These are phyloP conservation scores for Ophiostoma ulmi DNA, from an alignment of 2,329 filamentous ascomycete species.

Conservation along the genomic window DNA sequence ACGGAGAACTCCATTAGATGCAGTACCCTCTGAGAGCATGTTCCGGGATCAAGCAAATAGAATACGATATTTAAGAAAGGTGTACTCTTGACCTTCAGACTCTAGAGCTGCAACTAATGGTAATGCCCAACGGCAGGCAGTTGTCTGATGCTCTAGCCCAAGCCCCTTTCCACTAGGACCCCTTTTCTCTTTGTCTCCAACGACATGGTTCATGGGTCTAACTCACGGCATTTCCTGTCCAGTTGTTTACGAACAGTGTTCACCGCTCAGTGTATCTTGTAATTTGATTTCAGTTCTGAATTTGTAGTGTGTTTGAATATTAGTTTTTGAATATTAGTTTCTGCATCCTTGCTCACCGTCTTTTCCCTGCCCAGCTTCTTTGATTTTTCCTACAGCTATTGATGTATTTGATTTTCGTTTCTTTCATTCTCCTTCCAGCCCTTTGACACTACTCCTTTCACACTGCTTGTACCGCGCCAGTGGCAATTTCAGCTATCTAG, in stretches of 20 bases:
- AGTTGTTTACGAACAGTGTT: slow-evolving; percentile 3
- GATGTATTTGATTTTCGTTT: not conserved
- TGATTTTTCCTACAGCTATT: not conserved
- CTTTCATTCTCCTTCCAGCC: not conserved
- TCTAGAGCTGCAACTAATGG: not conserved
- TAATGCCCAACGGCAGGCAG: not conserved
- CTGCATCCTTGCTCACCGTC: not conserved
- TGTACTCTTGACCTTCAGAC: not conserved
- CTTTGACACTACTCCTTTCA: not conserved
- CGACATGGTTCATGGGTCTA: slow-evolving; percentile 42
- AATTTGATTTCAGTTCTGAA: not conserved
- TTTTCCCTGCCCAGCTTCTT: not conserved
- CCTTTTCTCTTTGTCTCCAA: slow-evolving; percentile 30
- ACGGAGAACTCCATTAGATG: not conserved
- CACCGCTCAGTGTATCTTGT: slow-evolving; percentile 1
- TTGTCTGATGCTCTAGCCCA: slow-evolving; percentile 7
- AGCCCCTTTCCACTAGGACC: slow-evolving; percentile 21
- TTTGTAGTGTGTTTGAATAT: not conserved
- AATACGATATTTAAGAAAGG: not conserved
- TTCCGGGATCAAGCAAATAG: not conserved
- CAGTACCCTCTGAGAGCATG: not conserved
- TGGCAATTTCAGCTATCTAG: not conserved
- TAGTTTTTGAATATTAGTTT: too few relatives aligned
- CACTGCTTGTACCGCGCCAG: not conserved
- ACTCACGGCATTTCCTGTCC: slow-evolving; percentile 23